Percentiles rank a stretch among this genome's conserved stretches.
Evolutionary conservation across 1,139 yeast genomes (phyloP).

Genomic region (Meyerozyma guilliermondii): DNA sequence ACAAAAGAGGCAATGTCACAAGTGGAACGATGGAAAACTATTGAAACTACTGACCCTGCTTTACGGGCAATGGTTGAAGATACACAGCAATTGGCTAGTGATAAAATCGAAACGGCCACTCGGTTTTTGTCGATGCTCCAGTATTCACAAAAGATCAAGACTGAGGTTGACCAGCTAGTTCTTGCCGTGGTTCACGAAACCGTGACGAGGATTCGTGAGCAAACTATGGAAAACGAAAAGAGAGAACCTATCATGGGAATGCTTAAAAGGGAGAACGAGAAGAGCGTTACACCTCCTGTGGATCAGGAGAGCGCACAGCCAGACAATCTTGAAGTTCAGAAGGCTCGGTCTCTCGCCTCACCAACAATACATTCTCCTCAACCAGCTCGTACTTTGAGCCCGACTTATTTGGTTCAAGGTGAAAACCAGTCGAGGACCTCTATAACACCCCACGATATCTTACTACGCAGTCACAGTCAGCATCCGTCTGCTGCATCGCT

Average conservation of each 20-base stretch:
- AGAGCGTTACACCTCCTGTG: neutral
- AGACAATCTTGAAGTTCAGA: neutral
- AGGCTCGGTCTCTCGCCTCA: neutral
- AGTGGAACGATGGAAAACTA: slow-evolving; percentile 49
- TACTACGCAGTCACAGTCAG: slow-evolving; percentile 25
- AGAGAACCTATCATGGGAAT: neutral
- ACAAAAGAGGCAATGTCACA: slow-evolving; percentile 61
- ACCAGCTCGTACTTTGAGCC: slow-evolving; percentile 29
- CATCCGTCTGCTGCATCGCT: slow-evolving; percentile 14
- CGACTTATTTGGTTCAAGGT: slow-evolving; percentile 27
- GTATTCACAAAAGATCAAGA: slow-evolving; percentile 74
- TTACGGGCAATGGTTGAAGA: slow-evolving; percentile 61
- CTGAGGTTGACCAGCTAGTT: slow-evolving; percentile 75
- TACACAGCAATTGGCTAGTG: slow-evolving; percentile 55
- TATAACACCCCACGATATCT: slow-evolving; percentile 38
- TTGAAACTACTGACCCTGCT: slow-evolving; percentile 62
- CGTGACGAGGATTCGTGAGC: slow-evolving; percentile 46
- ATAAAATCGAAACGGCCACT: slow-evolving; percentile 69
- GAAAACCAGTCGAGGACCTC: slow-evolving; percentile 13
- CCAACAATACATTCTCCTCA: slow-evolving; percentile 23
- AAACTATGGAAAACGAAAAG: slow-evolving; percentile 22
- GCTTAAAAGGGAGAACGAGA: neutral
- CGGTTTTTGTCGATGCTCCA: slow-evolving; percentile 73
- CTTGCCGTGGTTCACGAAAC: slow-evolving; percentile 63
- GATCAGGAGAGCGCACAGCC: neutral